Evolutionary conservation across 768 basidiomycete genomes (phyloP).

Genomic region (Kwoniella dendrophila): DNA sequence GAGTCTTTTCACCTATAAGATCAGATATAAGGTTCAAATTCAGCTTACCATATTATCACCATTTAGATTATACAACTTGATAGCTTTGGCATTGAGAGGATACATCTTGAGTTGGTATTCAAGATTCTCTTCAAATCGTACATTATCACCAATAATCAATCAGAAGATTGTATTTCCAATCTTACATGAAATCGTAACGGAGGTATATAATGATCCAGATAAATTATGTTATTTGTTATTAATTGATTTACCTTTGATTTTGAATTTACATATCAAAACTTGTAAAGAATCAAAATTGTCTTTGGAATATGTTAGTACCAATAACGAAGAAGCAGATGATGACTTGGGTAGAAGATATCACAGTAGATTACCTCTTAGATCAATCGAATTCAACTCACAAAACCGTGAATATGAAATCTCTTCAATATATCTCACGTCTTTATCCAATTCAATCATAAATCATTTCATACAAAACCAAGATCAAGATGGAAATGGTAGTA

Average conservation of each 20-base stretch:
- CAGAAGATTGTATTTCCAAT: constrained; percentile 29
- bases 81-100: constrained; percentile 40
- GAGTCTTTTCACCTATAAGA: neutral
- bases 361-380: constrained; percentile 36
- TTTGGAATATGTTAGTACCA: neutral
- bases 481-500: neutral
- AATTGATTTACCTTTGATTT: constrained; percentile 37
- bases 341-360: constrained; percentile 25
- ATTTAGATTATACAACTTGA: constrained; percentile 36
- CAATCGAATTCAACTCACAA: constrained; percentile 7
- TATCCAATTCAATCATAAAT: constrained; percentile 72
- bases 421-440: constrained; percentile 39
- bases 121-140: constrained; percentile 38
- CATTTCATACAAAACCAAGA: constrained; percentile 62
- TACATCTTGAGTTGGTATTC: constrained; percentile 49
- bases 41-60: neutral
- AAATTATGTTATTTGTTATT: constrained; percentile 34
- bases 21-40: too few relatives aligned
- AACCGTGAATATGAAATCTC: constrained; percentile 29
- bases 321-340: neutral
- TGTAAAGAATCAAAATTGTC: constrained; percentile 29
- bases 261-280: constrained; percentile 33
- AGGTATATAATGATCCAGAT: constrained; percentile 22
- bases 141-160: constrained; percentile 39
- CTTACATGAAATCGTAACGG: constrained; percentile 32